A percentile compares a stretch with the other conserved stretches of the same genome.
Evolutionary conservation across 1,139 yeast genomes (phyloP).

Genomic region (Geotrichum klebahnii): DNA sequence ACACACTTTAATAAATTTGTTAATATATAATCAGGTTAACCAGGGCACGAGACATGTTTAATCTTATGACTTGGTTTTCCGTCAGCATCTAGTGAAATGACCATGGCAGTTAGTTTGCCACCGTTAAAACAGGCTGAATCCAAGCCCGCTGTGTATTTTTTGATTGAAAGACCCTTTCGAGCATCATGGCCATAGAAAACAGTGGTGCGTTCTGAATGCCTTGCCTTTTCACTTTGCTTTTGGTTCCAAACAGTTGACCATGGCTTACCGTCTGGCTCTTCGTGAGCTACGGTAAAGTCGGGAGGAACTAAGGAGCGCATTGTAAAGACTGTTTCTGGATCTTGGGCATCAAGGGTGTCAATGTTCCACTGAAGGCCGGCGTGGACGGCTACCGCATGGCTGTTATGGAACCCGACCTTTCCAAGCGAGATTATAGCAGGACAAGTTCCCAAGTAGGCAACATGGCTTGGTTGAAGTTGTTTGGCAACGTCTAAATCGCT

Average conservation of each 20-base stretch:
- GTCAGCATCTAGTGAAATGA: conserved; percentile 39
- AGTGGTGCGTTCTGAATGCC: conserved; percentile 43
- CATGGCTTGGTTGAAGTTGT: conserved; percentile 55
- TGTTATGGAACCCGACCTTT: conserved; percentile 48
- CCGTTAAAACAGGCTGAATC: conserved; percentile 84
- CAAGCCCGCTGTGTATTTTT: conserved; percentile 67
- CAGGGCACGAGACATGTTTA: conserved; percentile 35
- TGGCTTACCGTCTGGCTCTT: conserved; percentile 47
- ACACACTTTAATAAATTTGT: not conserved
- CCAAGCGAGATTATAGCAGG: conserved; percentile 64
- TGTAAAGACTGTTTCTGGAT: conserved; percentile 57
- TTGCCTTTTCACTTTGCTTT: conserved; percentile 42
- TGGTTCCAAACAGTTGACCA: conserved; percentile 66
- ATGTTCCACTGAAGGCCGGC: conserved; percentile 71
- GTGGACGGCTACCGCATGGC: conserved; percentile 66
- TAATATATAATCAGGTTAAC: not conserved
- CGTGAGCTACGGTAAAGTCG: conserved; percentile 51
- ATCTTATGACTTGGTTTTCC: conserved; percentile 36
- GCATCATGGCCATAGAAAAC: conserved; percentile 93
- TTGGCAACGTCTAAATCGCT: conserved; percentile 60
- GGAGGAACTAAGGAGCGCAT: conserved; percentile 62
- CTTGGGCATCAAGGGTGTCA: conserved; percentile 51
- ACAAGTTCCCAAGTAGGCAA: conserved; percentile 55
- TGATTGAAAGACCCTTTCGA: conserved; percentile 62
- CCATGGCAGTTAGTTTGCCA: conserved; percentile 61